A percentile compares a stretch with the other conserved stretches of the same genome.
Conservation (phyloP, 257 asterid genomes). For the Handroanthus guayacan region DNA sequence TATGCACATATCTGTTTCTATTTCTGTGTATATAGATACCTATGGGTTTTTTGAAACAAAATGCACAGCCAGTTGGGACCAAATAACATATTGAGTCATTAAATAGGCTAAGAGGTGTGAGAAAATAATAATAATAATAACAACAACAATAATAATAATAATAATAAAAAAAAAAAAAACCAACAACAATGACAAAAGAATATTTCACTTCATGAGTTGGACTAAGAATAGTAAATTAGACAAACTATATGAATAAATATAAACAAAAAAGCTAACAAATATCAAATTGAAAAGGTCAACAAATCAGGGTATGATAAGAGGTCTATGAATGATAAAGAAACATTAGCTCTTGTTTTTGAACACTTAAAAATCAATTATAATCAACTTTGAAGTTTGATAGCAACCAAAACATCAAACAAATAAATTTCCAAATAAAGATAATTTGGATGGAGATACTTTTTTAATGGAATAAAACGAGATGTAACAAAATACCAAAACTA, state of each 20-base stretch:
- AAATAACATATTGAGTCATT: not conserved
- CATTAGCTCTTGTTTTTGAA: not conserved
- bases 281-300: not conserved
- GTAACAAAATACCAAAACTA: slow-evolving; percentile 15
- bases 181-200: not conserved
- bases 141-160: not conserved
- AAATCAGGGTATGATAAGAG: not conserved
- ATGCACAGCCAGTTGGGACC: not conserved
- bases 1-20: too few relatives aligned
- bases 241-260: not conserved
- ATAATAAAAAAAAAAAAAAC: not conserved
- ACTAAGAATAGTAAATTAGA: slow-evolving; percentile 6
- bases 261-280: not conserved
- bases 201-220: not conserved
- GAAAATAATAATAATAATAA: not conserved
- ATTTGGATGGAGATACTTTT: not conserved
- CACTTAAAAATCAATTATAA: slow-evolving; percentile 4
- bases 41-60: not conserved
- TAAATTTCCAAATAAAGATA: not conserved
- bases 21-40: not conserved
- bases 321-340: not conserved
- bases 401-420: not conserved
- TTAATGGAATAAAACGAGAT: slow-evolving; percentile 8
- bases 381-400: not conserved
- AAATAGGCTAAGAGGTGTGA: not conserved